A percentile compares a stretch with the other conserved stretches of the same genome.
These are phyloP conservation scores for Trypanosoma congolense DNA, from an alignment of 208 protist species.

Conservation along the genomic window DNA sequence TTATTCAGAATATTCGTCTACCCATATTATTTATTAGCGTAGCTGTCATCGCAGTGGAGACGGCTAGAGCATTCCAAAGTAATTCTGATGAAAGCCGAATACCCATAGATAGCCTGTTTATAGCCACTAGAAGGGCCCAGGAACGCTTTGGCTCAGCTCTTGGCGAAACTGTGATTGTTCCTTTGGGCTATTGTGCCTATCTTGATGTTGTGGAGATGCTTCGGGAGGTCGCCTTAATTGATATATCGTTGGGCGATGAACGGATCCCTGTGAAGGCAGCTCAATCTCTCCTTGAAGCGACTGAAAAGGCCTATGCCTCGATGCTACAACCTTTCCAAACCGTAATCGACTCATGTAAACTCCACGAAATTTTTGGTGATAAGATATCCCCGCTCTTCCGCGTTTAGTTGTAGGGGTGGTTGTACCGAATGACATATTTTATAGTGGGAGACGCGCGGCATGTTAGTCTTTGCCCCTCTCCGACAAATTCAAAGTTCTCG, in stretches of 20 bases:
- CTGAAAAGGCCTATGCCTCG: conserved; percentile 63
- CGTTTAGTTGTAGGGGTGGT: conserved; percentile 6
- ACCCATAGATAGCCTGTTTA: conserved; percentile 50
- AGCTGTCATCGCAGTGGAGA: conserved; percentile 63
- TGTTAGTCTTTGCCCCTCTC: too few species aligned
- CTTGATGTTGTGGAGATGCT: conserved; percentile 68
- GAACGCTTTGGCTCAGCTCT: conserved; percentile 48
- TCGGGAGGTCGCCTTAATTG: conserved; percentile 72
- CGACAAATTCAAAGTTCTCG: too few species aligned
- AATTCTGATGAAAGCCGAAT: conserved; percentile 54
- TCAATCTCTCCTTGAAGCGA: conserved; percentile 43
- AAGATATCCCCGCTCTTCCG: conserved; percentile 18
- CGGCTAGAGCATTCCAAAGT: conserved; percentile 39
- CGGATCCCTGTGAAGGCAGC: conserved; percentile 55
- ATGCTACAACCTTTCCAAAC: conserved; percentile 80
- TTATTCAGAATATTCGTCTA: conserved; percentile 63
- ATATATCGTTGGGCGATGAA: conserved; percentile 74
- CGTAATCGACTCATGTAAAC: conserved; percentile 67
- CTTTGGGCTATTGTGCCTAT: conserved; percentile 46
- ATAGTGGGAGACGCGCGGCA: too few species aligned
- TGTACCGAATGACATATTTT: too few species aligned
- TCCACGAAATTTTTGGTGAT: conserved; percentile 67
- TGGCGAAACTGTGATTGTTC: conserved; percentile 52
- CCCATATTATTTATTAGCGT: conserved; percentile 70
- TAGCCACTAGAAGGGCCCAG: conserved; percentile 44